Conservation (phyloP, 495 filamentous ascomycete species). For the Xylaria venustula region DNA sequence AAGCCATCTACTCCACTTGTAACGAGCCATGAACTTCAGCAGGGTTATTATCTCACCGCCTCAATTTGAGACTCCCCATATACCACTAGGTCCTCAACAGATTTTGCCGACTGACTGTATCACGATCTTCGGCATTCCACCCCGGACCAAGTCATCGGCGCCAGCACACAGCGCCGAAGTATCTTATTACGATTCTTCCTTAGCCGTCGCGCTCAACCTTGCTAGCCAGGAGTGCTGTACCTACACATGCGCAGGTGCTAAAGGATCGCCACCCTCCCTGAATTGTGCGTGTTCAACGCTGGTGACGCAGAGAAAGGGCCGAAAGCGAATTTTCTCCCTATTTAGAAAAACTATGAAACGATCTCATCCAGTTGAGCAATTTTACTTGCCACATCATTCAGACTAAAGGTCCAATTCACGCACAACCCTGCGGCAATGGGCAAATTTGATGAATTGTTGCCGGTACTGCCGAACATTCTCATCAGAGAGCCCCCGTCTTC, state of each 20-base stretch:
- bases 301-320: neutral
- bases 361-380: neutral
- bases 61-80: no score
- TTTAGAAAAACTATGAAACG: no score
- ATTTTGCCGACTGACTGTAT: neutral
- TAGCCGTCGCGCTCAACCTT: neutral
- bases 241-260: neutral
- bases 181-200: neutral
- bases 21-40: no score
- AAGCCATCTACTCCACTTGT: no score
- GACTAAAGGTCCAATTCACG: neutral
- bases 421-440: neutral
- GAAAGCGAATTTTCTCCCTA: neutral
- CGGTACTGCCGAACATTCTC: no score
- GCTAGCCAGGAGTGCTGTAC: neutral
- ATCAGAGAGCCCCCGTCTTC: no score
- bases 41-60: conserved; percentile 5
- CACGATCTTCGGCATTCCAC: neutral
- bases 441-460: no score
- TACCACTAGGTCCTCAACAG: neutral
- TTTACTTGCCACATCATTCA: neutral
- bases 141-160: neutral
- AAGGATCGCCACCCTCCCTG: no score
- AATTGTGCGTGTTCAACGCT: neutral
- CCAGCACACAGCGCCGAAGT: neutral